A percentile compares a stretch with the other conserved stretches of the same genome.
Evolutionary conservation across 257 asterid genomes (phyloP).

Genomic region (Solanum phureja): DNA sequence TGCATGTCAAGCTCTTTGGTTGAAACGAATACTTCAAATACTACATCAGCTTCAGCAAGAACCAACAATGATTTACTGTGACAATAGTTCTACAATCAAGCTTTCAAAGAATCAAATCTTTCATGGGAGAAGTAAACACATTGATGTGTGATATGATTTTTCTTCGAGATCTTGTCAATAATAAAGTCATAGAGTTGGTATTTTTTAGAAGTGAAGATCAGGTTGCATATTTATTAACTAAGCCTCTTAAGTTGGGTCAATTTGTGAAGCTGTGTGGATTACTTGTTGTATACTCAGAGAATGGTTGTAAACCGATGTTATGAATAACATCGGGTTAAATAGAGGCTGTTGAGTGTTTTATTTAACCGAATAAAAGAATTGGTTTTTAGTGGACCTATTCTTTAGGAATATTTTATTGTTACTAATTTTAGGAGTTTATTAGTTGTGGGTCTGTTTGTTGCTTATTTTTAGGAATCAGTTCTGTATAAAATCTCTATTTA

Average conservation of each 20-base stretch:
- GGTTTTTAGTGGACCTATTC: neutral
- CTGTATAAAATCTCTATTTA: no score
- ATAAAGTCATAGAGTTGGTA: neutral
- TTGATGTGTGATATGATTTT: neutral
- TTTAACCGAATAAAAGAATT: neutral
- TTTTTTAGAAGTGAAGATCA: neutral
- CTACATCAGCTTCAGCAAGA: neutral
- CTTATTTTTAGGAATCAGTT: neutral
- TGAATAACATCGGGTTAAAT: no score
- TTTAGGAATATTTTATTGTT: no score
- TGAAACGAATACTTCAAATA: neutral
- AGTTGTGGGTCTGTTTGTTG: neutral
- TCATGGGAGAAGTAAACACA: neutral
- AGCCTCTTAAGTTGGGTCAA: neutral
- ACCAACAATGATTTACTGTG: neutral
- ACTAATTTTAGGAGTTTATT: neutral
- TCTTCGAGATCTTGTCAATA: neutral
- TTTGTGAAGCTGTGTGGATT: neutral
- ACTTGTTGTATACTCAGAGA: neutral
- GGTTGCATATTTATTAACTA: neutral
- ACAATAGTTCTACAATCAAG: neutral
- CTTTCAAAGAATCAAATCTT: neutral
- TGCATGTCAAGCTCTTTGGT: neutral
- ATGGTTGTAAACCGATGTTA: neutral
- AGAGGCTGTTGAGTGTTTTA: neutral